Percentiles rank a stretch among this genome's conserved stretches.
Conservation (phyloP, 139 green algal genomes). For the Picochlorum sp. region DNA sequence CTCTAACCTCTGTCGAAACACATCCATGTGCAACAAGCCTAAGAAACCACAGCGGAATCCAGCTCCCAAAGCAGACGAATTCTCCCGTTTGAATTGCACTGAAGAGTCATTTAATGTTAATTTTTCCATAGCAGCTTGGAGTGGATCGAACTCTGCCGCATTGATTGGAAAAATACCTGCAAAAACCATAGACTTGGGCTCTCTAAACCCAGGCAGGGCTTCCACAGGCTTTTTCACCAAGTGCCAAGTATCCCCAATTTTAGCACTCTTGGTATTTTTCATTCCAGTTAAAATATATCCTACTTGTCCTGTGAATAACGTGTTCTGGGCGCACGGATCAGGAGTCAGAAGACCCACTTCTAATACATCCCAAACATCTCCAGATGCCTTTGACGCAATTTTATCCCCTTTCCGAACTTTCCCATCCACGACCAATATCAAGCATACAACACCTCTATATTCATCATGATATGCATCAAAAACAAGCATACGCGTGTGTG, state of each 20-base stretch:
- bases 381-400: slow-evolving; percentile 39
- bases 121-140: slow-evolving; percentile 60
- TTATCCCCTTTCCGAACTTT: slow-evolving; percentile 43
- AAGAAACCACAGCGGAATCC: slow-evolving; percentile 87
- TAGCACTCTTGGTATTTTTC: slow-evolving; percentile 56
- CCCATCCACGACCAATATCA: slow-evolving; percentile 70
- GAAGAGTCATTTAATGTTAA: slow-evolving; percentile 87
- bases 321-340: slow-evolving; percentile 39
- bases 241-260: slow-evolving; percentile 78
- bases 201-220: slow-evolving; percentile 61
- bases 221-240: slow-evolving; percentile 7
- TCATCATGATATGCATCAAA: slow-evolving; percentile 60
- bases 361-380: slow-evolving; percentile 54
- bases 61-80: slow-evolving; percentile 70
- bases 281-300: slow-evolving; percentile 86
- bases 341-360: slow-evolving; percentile 67
- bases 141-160: slow-evolving; percentile 54
- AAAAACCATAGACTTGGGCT: slow-evolving; percentile 81
- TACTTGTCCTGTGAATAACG: slow-evolving; percentile 70
- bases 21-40: slow-evolving; percentile 88
- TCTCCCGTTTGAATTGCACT: slow-evolving; percentile 68
- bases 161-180: slow-evolving; percentile 62
- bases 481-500: slow-evolving; percentile 62
- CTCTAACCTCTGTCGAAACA: slow-evolving; percentile 79
- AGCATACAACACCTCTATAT: slow-evolving; percentile 47